Percentiles rank a stretch among this genome's conserved stretches.
These are phyloP conservation scores for Ogataea populi-albae DNA, from an alignment of 805 yeast genomes.

Conservation along the genomic window DNA sequence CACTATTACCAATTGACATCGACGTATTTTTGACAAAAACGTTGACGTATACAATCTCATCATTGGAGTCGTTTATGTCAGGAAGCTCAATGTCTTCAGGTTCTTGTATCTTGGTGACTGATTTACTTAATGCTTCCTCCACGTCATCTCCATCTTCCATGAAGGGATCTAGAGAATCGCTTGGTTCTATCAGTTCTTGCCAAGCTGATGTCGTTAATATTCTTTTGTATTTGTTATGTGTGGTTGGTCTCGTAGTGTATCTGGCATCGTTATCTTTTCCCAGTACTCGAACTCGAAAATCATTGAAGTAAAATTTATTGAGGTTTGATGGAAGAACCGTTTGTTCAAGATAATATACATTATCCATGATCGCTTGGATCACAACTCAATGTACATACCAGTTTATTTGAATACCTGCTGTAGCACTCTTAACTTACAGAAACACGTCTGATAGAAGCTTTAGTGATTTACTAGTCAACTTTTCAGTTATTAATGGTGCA, in stretches of 20 bases:
- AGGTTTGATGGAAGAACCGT: conserved; percentile 25
- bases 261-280: conserved; percentile 12
- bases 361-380: conserved; percentile 3
- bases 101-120: neutral
- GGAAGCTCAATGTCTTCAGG: conserved; percentile 1
- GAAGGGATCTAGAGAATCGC: conserved; percentile 24
- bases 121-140: conserved; percentile 6
- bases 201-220: conserved; percentile 21
- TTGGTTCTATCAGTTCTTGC: conserved; percentile 25
- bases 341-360: conserved; percentile 20
- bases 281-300: conserved; percentile 19
- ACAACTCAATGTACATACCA: too few species aligned
- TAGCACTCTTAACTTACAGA: too few species aligned
- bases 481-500: too few species aligned
- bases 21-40: conserved; percentile 24
- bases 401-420: too few species aligned
- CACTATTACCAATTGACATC: conserved; percentile 21
- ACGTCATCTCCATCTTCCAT: conserved; percentile 24
- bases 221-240: conserved; percentile 11
- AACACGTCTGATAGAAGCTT: too few species aligned
- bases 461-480: too few species aligned
- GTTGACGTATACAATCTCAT: conserved; percentile 14
- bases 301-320: conserved; percentile 19
- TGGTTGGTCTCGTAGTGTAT: conserved; percentile 7
- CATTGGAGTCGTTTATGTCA: neutral